Base-by-base conservation (phyloP, 73 alveolate species). In the Symbiodinium pilosum region DNA sequence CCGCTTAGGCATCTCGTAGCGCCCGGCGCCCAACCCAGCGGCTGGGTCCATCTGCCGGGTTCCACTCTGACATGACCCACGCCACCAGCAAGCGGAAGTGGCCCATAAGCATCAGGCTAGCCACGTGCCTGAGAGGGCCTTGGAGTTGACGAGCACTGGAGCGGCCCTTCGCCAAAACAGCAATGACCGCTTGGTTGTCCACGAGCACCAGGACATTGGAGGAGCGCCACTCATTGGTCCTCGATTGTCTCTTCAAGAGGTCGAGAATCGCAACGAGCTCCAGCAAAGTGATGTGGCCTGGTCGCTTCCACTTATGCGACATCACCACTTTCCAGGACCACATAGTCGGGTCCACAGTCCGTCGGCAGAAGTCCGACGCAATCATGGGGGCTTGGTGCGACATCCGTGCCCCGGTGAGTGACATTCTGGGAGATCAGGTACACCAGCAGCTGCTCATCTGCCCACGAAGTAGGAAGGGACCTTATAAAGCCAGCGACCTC, bases 1-100 rank as follows among this genome's bases (percentile, higher is more conserved):
- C 24, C 12, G 18, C 4, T 34, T 51, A 84, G 92, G 92, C 92
- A 83, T 83, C 92, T 1, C 28, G n/a, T 26, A 81, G 38, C 56
- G 56, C 94, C 0, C 84, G 47, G 4, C 18, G 34, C 11, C 0
- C 7, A 43, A 41, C 86, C 93, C 93, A 87, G 5, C 94, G 39
- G 24, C 64, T 32, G 0, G 94, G 94, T 28, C 86, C 94, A 59
- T 87, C 94, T 2, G 94, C 94, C 0, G 86, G 94, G 21, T 87
- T 87, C 86, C 68, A 64, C 8, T 56, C 94, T 24, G 73, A 39
- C 20, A 56, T 56, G 34, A 87, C 94, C 94, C 94, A 87, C 71
- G 71, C 94, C 32, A 52, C 32, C 30, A 87, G 20, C 26, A 87
- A 11, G 71, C 71, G 85, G 0, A 24, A 26, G 32, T 38, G 11